Conservation (phyloP, 208 protist genomes). For the Tritrichomonas musculus region DNA sequence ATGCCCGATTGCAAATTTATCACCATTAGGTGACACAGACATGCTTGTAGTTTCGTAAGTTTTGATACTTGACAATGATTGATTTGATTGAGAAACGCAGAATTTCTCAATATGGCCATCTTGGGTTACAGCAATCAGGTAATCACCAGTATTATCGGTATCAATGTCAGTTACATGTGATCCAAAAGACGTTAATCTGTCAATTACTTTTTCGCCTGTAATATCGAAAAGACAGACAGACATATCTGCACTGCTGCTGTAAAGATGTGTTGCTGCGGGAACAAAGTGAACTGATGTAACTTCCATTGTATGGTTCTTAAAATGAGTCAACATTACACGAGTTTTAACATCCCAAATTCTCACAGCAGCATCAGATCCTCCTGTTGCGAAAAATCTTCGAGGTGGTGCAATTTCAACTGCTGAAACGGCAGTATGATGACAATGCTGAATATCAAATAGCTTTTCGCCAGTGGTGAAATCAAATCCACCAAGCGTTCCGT, state of each 20-base stretch:
- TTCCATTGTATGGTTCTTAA: constrained; percentile 52
- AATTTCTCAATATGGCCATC: background rate
- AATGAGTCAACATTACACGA: constrained; percentile 46
- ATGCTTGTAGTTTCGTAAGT: background rate
- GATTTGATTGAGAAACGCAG: background rate
- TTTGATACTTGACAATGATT: background rate
- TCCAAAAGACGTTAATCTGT: background rate
- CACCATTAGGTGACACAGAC: background rate
- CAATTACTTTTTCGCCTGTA: background rate
- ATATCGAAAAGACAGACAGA: background rate
- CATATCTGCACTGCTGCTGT: background rate
- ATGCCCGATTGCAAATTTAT: background rate
- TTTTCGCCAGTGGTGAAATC: background rate
- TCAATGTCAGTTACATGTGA: background rate
- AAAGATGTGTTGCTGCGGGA: background rate
- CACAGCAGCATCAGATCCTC: constrained; percentile 50
- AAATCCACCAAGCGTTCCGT: background rate
- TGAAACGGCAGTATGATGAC: background rate
- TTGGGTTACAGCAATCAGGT: background rate
- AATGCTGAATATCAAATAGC: background rate
- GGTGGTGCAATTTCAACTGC: background rate
- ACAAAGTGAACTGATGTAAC: background rate
- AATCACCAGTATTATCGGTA: background rate
- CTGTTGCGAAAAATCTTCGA: constrained; percentile 53
- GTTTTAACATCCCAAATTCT: constrained; percentile 54